phyloP scores from a whole-genome alignment of 73 alveolate species.

The Breviolum minutum region DNA sequence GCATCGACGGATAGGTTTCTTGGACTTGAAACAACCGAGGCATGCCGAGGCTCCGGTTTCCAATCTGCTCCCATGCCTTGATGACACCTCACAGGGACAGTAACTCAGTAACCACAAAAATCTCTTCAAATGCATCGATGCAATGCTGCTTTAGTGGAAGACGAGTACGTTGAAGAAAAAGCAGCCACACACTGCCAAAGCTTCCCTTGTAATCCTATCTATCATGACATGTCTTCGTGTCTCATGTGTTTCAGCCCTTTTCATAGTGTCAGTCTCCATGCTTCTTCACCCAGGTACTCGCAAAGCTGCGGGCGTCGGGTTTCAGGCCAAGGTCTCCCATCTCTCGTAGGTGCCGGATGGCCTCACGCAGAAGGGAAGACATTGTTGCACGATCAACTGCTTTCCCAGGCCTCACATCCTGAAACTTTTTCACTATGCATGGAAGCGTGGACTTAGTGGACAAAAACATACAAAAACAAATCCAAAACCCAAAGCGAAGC shows the following conservation, averaged over 20 bases:
- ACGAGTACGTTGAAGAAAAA: too few species aligned
- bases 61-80: slow-evolving; percentile 86
- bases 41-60: slow-evolving; percentile 45
- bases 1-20: background rate
- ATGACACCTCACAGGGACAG: slow-evolving; percentile 18
- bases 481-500: background rate
- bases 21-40: background rate
- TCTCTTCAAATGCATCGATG: background rate
- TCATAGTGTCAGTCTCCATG: background rate
- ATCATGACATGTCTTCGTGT: too few species aligned
- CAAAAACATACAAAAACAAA: too few species aligned
- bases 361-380: background rate
- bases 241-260: too few species aligned
- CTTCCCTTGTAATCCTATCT: background rate
- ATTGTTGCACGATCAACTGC: background rate
- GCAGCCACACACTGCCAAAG: background rate
- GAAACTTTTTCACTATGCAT: background rate
- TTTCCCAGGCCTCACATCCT: background rate
- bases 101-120: background rate
- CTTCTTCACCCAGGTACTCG: background rate
- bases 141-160: too few species aligned
- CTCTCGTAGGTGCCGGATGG: slow-evolving; percentile 4
- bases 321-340: slow-evolving; percentile 21
- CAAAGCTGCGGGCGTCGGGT: slow-evolving; percentile 79
- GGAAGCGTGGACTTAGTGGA: too few species aligned